Evolutionary conservation across 108 stramenopile genomes (phyloP), one percentile per base, ranked within the genome.

Genomic region (Discostella pseudostelligera): DNA sequence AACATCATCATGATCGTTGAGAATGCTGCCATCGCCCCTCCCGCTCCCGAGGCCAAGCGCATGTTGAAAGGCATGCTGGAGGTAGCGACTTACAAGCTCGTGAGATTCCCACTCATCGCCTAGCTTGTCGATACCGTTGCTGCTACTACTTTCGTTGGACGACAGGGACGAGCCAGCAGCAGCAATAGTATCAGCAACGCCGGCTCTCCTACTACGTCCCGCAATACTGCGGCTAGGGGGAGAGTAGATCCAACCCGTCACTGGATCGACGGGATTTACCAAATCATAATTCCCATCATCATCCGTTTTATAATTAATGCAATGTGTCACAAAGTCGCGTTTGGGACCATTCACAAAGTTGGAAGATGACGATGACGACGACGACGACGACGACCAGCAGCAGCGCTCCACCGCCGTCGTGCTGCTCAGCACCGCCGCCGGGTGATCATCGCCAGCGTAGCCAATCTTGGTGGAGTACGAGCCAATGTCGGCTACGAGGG

Each of bases 361-460:
- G 66, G n/a, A n/a, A n/a, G n/a, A n/a, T n/a, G n/a, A n/a, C 26
- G 57, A 67, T 19, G 53, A 78, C 32, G 59, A 42, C 11, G n/a
- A 28, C 37, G 29, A 22, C 17, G 50, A 55, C 16, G 51, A 14
- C 24, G n/a, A 43, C 40, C 26, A 19, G 12, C 21, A 22, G 16
- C 17, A 10, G 59, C 60, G 73, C 40, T 64, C 26, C n/a, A 44
- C 54, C 47, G 75, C 75, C 68, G 83, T 66, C 76, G 84, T 82
- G 65, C 94, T 90, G 59, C 81, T 81, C 67, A 88, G 89, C 59
- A 91, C 86, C 11, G 88, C 71, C 54, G 76, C 58, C 1, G 96
- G 96, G 60, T 79, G 71, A 60, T 97, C 97, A 65, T 96, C 93
- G n/a, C 97, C 97, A 7, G 97, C 94, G 65, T 86, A 96, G 6